Evolutionary conservation across 768 basidiomycete genomes (phyloP), one percentile per base, ranked within the genome.

Genomic region (Rubroboletus satanas): DNA sequence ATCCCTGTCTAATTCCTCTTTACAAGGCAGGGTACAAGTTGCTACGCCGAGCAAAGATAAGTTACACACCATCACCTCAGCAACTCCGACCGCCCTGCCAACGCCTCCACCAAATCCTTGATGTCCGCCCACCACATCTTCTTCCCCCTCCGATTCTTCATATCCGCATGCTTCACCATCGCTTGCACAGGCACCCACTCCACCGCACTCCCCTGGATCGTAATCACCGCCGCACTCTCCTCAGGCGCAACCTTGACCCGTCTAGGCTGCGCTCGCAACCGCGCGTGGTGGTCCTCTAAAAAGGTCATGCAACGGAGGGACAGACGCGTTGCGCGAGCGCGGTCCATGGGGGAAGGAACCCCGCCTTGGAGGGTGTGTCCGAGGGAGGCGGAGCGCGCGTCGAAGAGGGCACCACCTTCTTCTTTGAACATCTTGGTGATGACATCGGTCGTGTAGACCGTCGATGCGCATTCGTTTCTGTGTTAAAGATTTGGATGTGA

Each of bases 331-430:
- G 93, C 97, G 28, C 93, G 89, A 0, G 88, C 85, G 48, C 96
- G 90, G 74, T 98, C 97, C 63, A 91, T 80, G 0, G 97, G 97
- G 0, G 96, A 97, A 5, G 97, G 97, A 17, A 93, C 85, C 3
- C 94, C 94, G 8, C 97, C 97, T 66, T 99, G 97, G 3, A 99
- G 76, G 5, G 95, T 98, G 74, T 99, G 97, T 15, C 97, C 97
- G 18, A 99, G 83, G 1, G 93, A 89, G n/a, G 96, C 97, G 18
- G 85, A 90, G 45, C 97, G 88, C 18, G 97, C 85, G 73, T 99
- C 97, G 67, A 98, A 99, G 23, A 98, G 77, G 6, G 78, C 59
- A 26, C 86, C 86, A n/a, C 97, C 97, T 72, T 98, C 96, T 68
- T 97, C 96, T 65, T 88, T 87, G 72, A 98, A 74, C 79, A 99